phyloP scores from a whole-genome alignment of 768 basidiomycete species.

The Russula sp. region DNA sequence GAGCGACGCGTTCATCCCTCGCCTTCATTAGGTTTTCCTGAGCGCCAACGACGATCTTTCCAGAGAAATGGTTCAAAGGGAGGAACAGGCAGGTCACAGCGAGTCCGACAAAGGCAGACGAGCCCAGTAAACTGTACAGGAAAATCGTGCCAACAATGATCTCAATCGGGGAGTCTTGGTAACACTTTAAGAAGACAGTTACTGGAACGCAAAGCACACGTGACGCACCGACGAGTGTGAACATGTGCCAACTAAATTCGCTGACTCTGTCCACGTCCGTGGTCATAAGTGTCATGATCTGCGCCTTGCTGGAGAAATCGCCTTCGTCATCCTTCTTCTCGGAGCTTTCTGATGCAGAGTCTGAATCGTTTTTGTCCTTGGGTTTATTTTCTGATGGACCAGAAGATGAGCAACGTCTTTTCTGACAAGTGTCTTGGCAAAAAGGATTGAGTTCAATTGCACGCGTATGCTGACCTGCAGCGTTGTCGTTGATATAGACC shows the following conservation, averaged over 20 bases:
- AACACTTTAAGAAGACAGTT: neutral
- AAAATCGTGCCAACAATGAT: slow-evolving; percentile 70
- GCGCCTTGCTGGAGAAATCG: slow-evolving; percentile 56
- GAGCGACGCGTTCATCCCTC: slow-evolving; percentile 81
- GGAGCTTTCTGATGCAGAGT: slow-evolving; percentile 34
- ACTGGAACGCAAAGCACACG: neutral
- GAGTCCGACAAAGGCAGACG: slow-evolving; percentile 75
- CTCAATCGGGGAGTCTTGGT: slow-evolving; percentile 76
- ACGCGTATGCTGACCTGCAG: slow-evolving; percentile 68
- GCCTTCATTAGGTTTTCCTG: slow-evolving; percentile 91
- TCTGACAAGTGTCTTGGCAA: slow-evolving; percentile 80
- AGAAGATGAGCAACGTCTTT: slow-evolving; percentile 79
- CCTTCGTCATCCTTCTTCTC: slow-evolving; percentile 53
- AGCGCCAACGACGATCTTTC: slow-evolving; percentile 70
- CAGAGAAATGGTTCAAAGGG: slow-evolving; percentile 82
- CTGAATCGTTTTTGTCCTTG: slow-evolving; percentile 31
- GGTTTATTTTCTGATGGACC: slow-evolving; percentile 31
- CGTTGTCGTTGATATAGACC: slow-evolving; percentile 64
- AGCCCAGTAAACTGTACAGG: slow-evolving; percentile 74
- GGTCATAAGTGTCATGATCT: slow-evolving; percentile 96
- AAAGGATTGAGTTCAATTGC: slow-evolving; percentile 81
- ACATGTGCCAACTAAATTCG: slow-evolving; percentile 79
- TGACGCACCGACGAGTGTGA: slow-evolving; percentile 63
- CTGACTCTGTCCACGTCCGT: slow-evolving; percentile 89
- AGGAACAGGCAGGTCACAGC: slow-evolving; percentile 62